Percentiles rank a stretch among this genome's conserved stretches.
Evolutionary conservation across 148 eudicot species (phyloP).

Genomic region (Limonium bicolor): DNA sequence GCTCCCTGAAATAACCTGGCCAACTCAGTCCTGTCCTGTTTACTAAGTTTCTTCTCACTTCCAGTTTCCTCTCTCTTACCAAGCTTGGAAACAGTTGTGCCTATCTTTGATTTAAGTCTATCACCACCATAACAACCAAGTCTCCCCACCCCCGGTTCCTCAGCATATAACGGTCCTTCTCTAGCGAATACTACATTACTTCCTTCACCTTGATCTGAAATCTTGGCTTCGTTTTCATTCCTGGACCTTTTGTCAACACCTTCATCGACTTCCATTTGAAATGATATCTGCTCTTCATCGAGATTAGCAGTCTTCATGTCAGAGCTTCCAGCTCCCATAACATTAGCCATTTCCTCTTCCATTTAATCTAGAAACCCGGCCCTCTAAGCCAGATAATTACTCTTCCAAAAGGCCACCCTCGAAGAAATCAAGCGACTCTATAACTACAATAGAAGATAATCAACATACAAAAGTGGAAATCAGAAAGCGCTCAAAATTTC

Average conservation of each 20-base stretch:
- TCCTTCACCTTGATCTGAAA: conserved; percentile 43
- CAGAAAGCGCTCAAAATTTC: conserved; percentile 1
- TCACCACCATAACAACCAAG: conserved; percentile 30
- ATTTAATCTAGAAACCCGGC: too few relatives aligned
- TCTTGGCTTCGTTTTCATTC: conserved; percentile 18
- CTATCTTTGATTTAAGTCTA: conserved; percentile 39
- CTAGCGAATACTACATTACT: conserved; percentile 70
- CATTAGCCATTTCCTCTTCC: conserved; percentile 19
- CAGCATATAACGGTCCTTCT: conserved; percentile 46
- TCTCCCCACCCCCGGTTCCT: conserved; percentile 16
- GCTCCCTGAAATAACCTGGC: conserved; percentile 70
- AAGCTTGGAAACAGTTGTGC: conserved; percentile 15
- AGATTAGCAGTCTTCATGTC: conserved; percentile 14
- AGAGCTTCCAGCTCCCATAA: conserved; percentile 11
- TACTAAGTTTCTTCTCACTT: conserved; percentile 54
- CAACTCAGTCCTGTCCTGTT: conserved; percentile 71
- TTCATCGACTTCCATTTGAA: conserved; percentile 61
- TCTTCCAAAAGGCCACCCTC: conserved; percentile 1
- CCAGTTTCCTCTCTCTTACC: conserved; percentile 28
- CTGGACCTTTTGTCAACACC: conserved; percentile 14
- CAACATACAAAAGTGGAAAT: background rate
- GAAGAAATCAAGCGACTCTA: background rate
- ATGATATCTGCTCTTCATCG: conserved; percentile 21
- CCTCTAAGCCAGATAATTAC: background rate
- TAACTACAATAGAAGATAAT: conserved; percentile 7